Evolutionary conservation across 495 filamentous ascomycete species (phyloP).

Genomic region (Penicillium manginii): DNA sequence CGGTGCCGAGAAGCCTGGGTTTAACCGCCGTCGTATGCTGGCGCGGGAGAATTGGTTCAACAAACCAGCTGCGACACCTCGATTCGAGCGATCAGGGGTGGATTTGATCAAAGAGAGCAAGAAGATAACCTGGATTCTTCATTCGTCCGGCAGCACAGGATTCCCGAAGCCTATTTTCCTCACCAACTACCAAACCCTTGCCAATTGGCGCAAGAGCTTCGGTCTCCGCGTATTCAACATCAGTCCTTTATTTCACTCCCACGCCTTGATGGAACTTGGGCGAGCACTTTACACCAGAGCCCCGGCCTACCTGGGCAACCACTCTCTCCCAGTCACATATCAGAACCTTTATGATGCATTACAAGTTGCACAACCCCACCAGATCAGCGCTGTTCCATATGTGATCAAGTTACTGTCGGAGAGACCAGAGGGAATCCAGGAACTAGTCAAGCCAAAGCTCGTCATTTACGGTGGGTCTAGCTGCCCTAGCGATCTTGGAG

Average conservation of each 20-base stretch:
- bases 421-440: constrained; percentile 48
- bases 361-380: constrained; percentile 46
- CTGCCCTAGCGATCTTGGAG: constrained; percentile 60
- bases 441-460: constrained; percentile 44
- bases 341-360: constrained; percentile 53
- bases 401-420: constrained; percentile 57
- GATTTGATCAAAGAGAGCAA: constrained; percentile 31
- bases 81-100: constrained; percentile 18
- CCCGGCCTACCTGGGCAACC: constrained; percentile 50
- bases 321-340: constrained; percentile 56
- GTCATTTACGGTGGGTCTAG: constrained; percentile 57
- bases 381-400: constrained; percentile 61
- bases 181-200: constrained; percentile 41
- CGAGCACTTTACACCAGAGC: constrained; percentile 53
- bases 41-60: constrained; percentile 28
- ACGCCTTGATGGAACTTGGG: constrained; percentile 47
- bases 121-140: constrained; percentile 53
- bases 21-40: constrained; percentile 13
- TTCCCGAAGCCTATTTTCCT: constrained; percentile 59
- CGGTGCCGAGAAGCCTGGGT: constrained; percentile 15
- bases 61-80: constrained; percentile 11
- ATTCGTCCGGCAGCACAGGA: constrained; percentile 63
- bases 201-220: constrained; percentile 39
- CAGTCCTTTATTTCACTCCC: constrained; percentile 58
- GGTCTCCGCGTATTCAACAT: constrained; percentile 48